Conservation (phyloP, 805 yeast species). For the Candida takata region DNA sequence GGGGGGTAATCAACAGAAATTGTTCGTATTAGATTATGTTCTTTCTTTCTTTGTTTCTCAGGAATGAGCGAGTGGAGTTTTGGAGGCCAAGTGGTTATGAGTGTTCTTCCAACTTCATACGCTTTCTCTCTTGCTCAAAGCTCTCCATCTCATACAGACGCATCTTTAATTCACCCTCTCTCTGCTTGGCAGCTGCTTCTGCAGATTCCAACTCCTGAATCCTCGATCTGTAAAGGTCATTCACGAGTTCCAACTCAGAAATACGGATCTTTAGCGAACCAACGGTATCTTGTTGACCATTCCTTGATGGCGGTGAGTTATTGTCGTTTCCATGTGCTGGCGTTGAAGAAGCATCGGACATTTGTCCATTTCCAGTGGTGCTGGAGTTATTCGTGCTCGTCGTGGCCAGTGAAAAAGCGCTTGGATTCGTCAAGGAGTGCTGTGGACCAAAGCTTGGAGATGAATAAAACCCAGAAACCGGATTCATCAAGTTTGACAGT, state of each 20-base stretch:
- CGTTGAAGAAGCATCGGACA: not conserved
- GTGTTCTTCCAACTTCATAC: conserved; percentile 12
- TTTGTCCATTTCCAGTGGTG: not conserved
- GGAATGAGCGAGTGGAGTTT: no score
- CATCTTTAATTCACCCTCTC: conserved; percentile 12
- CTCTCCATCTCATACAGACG: conserved; percentile 9
- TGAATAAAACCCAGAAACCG: conserved; percentile 22
- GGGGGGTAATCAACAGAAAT: no score
- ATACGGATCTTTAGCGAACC: conserved; percentile 59
- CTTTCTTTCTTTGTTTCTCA: no score
- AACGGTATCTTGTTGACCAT: conserved; percentile 28
- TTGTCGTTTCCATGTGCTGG: not conserved
- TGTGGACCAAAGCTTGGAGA: conserved; percentile 45
- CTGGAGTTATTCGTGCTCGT: conserved; percentile 1
- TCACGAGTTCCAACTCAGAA: conserved; percentile 83
- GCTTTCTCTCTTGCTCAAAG: conserved; percentile 13
- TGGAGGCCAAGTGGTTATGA: no score
- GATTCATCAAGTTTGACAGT: conserved; percentile 18
- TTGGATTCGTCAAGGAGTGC: conserved; percentile 23
- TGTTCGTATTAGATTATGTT: no score
- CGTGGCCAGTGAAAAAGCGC: conserved; percentile 18
- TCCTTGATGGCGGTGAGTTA: conserved; percentile 1
- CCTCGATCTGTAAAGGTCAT: conserved; percentile 78
- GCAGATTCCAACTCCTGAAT: conserved; percentile 65
- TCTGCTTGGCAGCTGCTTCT: conserved; percentile 11